Evolutionary conservation across 179 eudicot genomes (phyloP).

Genomic region (Spinacia oleracea): DNA sequence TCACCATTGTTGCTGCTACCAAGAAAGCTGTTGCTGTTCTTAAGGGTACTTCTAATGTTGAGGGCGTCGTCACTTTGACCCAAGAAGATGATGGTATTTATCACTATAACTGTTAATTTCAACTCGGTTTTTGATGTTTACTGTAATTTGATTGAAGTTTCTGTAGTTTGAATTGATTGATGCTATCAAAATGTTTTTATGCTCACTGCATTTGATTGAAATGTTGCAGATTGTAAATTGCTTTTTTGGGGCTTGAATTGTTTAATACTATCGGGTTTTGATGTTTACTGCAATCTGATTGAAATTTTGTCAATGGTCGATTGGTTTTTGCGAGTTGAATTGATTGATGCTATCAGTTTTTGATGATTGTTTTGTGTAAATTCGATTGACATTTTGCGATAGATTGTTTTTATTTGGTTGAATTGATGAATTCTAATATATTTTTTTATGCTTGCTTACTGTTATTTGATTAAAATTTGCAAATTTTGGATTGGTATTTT

Average conservation of each 20-base stretch:
- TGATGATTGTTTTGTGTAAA: neutral
- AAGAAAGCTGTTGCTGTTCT: constrained; percentile 93
- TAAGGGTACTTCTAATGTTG: constrained; percentile 68
- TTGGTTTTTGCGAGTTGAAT: too few relatives aligned
- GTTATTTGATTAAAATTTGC: neutral
- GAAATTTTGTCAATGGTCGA: too few relatives aligned
- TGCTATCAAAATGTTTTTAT: neutral
- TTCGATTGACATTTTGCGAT: neutral
- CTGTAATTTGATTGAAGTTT: neutral
- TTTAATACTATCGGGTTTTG: neutral
- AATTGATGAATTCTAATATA: too few relatives aligned
- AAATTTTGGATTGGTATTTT: too few relatives aligned
- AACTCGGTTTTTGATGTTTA: neutral
- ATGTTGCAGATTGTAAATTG: neutral
- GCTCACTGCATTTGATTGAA: neutral
- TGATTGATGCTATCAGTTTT: neutral
- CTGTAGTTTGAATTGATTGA: neutral
- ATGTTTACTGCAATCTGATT: neutral
- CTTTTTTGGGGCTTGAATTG: neutral
- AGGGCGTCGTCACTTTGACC: constrained; percentile 82
- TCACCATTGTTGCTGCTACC: constrained; percentile 64
- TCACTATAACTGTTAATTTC: neutral
- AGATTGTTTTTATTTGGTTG: too few relatives aligned
- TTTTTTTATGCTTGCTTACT: neutral
- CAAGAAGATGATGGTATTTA: constrained; percentile 67